These are phyloP conservation scores for Mucor irregularis DNA, from an alignment of 371 early-diverging fungal species.

Conservation along the genomic window DNA sequence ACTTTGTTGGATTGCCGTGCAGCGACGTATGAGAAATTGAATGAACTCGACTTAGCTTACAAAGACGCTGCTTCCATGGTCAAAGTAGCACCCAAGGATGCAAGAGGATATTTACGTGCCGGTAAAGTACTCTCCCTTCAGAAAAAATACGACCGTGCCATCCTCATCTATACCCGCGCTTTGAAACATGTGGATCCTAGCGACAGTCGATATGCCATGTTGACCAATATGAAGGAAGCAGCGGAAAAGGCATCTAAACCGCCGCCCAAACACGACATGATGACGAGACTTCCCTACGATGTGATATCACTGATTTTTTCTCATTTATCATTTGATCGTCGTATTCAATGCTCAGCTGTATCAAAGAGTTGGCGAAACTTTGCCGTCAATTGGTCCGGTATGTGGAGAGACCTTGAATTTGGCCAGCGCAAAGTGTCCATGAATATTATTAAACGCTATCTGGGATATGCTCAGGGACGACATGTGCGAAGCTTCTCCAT, in stretches of 20 bases:
- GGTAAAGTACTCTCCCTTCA: constrained; percentile 31
- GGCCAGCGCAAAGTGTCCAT: constrained; percentile 8
- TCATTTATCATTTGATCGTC: constrained; percentile 34
- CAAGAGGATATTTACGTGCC: constrained; percentile 42
- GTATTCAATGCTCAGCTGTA: constrained; percentile 35
- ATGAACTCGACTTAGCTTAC: constrained; percentile 21
- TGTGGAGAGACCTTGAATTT: constrained; percentile 43
- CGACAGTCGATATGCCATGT: constrained; percentile 22
- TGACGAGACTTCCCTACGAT: constrained; percentile 36
- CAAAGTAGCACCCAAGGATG: constrained; percentile 20
- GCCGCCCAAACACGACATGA: constrained; percentile 17
- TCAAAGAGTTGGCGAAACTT: constrained; percentile 36
- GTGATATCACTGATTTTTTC: constrained; percentile 32
- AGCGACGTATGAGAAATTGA: constrained; percentile 30
- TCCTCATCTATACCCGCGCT: constrained; percentile 24
- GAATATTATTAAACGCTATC: constrained; percentile 19
- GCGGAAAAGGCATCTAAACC: constrained; percentile 10
- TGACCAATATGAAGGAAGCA: constrained; percentile 3
- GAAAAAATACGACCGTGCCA: constrained; percentile 16
- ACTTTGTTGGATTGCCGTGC: constrained; percentile 41
- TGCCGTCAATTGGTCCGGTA: constrained; percentile 30
- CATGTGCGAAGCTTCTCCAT: constrained; percentile 29
- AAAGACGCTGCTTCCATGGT: constrained; percentile 32
- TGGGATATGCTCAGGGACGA: constrained; percentile 26
- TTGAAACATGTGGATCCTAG: constrained; percentile 11